phyloP scores from a whole-genome alignment of 2,329 filamentous ascomycete species.

The Neopestalotiopsis rosae region DNA sequence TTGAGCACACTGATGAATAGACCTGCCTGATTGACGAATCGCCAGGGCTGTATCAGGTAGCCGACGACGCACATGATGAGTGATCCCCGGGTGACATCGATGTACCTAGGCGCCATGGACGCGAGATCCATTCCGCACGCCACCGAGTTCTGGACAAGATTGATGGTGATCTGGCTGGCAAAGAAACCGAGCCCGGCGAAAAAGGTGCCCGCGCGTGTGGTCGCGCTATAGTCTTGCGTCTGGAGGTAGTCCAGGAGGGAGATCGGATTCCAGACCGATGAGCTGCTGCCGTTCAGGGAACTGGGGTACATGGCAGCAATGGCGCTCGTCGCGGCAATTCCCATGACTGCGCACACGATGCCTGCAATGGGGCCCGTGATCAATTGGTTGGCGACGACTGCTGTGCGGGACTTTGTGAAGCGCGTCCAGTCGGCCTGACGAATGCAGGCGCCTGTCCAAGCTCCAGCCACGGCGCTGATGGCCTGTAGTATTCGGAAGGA shows the following conservation, averaged over 20 bases:
- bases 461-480: slow-evolving; percentile 16
- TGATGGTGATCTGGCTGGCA: slow-evolving; percentile 22
- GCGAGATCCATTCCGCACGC: slow-evolving; percentile 23
- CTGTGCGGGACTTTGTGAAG: slow-evolving; percentile 15
- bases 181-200: slow-evolving; percentile 24
- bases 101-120: slow-evolving; percentile 24
- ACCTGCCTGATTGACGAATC: slow-evolving; percentile 19
- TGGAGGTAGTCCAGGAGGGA: slow-evolving; percentile 19
- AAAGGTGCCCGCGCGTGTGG: slow-evolving; percentile 22
- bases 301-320: slow-evolving; percentile 15
- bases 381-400: slow-evolving; percentile 12
- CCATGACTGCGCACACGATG: slow-evolving; percentile 19
- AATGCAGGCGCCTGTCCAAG: slow-evolving; percentile 19
- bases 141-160: slow-evolving; percentile 19
- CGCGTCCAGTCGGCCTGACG: slow-evolving; percentile 22
- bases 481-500: slow-evolving; percentile 21
- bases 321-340: slow-evolving; percentile 21
- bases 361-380: slow-evolving; percentile 14
- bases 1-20: slow-evolving; percentile 19
- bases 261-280: slow-evolving; percentile 22
- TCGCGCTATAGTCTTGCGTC: slow-evolving; percentile 19
- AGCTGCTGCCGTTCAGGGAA: slow-evolving; percentile 2
- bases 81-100: slow-evolving; percentile 23
- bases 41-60: slow-evolving; percentile 20
- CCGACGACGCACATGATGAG: slow-evolving; percentile 25